Base-by-base conservation (phyloP, 176 grass and related monocot species). In the Avena atlantica region DNA sequence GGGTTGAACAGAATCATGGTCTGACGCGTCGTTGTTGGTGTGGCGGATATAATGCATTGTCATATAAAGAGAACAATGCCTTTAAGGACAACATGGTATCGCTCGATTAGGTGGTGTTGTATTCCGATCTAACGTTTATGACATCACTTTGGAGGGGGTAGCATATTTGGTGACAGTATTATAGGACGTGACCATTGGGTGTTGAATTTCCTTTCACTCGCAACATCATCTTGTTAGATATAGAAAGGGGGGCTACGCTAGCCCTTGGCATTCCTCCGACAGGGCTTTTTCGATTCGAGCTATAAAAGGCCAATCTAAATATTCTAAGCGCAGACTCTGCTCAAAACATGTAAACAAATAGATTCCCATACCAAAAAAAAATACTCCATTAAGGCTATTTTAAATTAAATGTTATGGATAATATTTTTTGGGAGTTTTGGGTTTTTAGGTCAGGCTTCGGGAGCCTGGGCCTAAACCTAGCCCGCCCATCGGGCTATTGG, bases 21-120 rank as follows among this genome's bases (percentile, higher is more conserved):
- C 17, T 3, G 9, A 10, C 0, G 0, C 0, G 1, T 42, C 0
- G 0, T 0, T 16, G 0, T 4, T 60, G 9, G 16, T 73, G 0
- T 34, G 1, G 73, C 19, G 14, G 16, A 44, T 48, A 12, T 17
- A 31, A 0, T 27, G 1, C 73, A 76, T 17, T 16, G 8, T 31
- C 9, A 17, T 53, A 51, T 17, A 53, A 76, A 72, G 0, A 75
- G 1, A 75, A 29, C 3, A 9, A 73, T 6, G 8, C 4, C 8
- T 23, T 13, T 3, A 12, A 25, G 1, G 21, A 21, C 2, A 3
- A 2, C 9, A 15, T 25, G 44, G 25, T 50, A 49, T 49, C 5
- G 2, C 12, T 74, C 21, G 2, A 50, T 74, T 74, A 49, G 21
- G 2, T 13, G 23, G 25, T 27, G 6, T 1, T 50, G 12, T 13